Conservation (phyloP, 805 yeast genomes). For the Priceomyces medius region DNA sequence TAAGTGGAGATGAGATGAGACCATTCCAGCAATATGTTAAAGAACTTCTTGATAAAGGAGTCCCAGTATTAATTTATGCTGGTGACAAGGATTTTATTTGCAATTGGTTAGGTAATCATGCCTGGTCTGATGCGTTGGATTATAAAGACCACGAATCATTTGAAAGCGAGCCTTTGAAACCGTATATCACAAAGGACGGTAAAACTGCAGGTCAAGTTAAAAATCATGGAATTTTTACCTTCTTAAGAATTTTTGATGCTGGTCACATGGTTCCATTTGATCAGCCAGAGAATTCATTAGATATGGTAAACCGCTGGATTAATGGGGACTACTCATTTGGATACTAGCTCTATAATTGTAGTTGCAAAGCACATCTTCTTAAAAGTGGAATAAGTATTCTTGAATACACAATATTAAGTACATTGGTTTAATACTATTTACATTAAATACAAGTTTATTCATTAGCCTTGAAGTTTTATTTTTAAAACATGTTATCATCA, state of each 20-base stretch:
- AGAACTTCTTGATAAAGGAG: conserved; percentile 35
- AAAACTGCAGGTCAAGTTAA: conserved; percentile 72
- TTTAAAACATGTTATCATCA: conserved; percentile 57
- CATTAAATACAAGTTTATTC: background rate
- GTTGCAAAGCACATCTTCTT: background rate
- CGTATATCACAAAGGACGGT: conserved; percentile 33
- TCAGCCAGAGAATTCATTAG: conserved; percentile 75
- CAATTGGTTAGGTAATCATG: conserved; percentile 46
- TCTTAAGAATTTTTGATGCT: conserved; percentile 80
- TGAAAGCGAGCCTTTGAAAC: conserved; percentile 23
- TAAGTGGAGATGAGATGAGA: conserved; percentile 64
- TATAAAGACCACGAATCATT: conserved; percentile 22
- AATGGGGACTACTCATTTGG: conserved; percentile 53
- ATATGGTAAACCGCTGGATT: conserved; percentile 86
- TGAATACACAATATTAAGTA: background rate
- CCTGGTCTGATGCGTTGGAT: conserved; percentile 38
- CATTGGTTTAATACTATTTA: background rate
- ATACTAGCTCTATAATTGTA: background rate
- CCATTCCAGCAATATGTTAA: conserved; percentile 68
- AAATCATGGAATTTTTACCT: conserved; percentile 70
- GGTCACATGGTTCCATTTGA: conserved; percentile 97
- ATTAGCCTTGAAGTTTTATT: background rate
- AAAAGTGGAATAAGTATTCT: background rate
- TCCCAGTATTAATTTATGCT: conserved; percentile 44
- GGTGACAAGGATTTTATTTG: conserved; percentile 48